Conservation (phyloP, 1,284 basidiomycete species). For the Naganishia cerealis region DNA sequence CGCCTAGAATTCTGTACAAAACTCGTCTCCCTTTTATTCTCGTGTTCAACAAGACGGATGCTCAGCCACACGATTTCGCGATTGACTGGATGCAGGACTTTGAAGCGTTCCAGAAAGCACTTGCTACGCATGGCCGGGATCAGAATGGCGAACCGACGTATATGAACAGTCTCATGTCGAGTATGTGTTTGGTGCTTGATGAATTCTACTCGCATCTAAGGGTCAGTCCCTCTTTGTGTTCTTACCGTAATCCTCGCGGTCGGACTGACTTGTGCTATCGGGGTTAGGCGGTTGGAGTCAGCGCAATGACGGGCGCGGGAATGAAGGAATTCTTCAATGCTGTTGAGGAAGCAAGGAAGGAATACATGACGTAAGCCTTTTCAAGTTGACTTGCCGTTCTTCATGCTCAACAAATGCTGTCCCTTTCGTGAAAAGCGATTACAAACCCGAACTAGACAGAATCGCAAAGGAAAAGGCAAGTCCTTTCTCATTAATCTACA, state of each 20-base stretch:
- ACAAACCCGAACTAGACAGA: slow-evolving; percentile 82
- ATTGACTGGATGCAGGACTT: slow-evolving; percentile 99
- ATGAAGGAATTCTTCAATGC: slow-evolving; percentile 87
- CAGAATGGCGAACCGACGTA: slow-evolving; percentile 90
- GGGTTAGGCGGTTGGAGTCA: slow-evolving; percentile 84
- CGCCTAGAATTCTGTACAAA: slow-evolving; percentile 88
- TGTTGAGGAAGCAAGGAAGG: slow-evolving; percentile 78
- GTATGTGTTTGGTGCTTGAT: slow-evolving; percentile 96
- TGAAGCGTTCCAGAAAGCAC: slow-evolving; percentile 64
- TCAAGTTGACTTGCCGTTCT: background rate
- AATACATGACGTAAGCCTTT: slow-evolving; percentile 76
- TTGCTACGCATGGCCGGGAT: slow-evolving; percentile 68
- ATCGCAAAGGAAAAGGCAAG: slow-evolving; percentile 58
- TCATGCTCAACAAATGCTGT: slow-evolving; percentile 4
- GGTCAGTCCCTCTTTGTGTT: slow-evolving; percentile 55
- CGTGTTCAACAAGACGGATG: slow-evolving; percentile 99
- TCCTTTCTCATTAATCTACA: slow-evolving; percentile 48
- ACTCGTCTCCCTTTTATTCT: slow-evolving; percentile 94
- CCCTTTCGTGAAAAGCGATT: slow-evolving; percentile 63
- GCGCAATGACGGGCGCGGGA: slow-evolving; percentile 90
- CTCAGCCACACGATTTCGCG: slow-evolving; percentile 80
- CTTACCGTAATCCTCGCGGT: background rate
- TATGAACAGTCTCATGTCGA: slow-evolving; percentile 98
- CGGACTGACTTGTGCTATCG: slow-evolving; percentile 17
- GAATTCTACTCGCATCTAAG: slow-evolving; percentile 97